Base-by-base conservation (phyloP, 2,329 filamentous ascomycete species). In the Lecanicillium sp. region DNA sequence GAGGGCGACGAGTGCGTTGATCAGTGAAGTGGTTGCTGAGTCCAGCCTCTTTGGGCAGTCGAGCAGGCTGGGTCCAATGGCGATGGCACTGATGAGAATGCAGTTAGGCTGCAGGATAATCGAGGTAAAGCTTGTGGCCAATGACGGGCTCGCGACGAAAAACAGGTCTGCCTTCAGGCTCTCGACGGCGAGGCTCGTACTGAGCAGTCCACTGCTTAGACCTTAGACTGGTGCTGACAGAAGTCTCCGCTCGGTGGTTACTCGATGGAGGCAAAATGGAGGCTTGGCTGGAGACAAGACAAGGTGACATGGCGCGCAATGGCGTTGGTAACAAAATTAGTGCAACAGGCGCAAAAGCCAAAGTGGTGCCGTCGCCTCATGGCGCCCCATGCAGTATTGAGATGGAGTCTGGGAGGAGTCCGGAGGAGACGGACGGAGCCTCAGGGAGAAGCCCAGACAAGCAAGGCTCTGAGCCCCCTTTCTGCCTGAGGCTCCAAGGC, bases 401-500 rank as follows among this genome's bases (percentile, higher is more conserved):
- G 12, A 12, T 29, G 38, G 38, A 41, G 37, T 30, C 33, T 26
- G 2, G 15, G 36, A 32, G 26, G 39, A 32, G 39, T 10, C 12
- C 36, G 20, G 20, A 44, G 17, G 23, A 44, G 36, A n/a, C n/a
- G n/a, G n/a, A n/a, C n/a, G n/a, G n/a, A n/a, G n/a, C n/a, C n/a
- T n/a, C n/a, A n/a, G n/a, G n/a, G 42, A 23, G 42, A 30, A 44
- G 42, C 20, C 32, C 30, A 27, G 7, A 27, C 21, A 8, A n/a
- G 14, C 42, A 4, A 10, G 20, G 41, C 20, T 20, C 23, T 10
- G 15, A 21, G 38, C 54, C 52, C 56, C 54, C 50, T 52, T 49
- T 39, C 2, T 49, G 60, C 62, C 62, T 65, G 58, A 65, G 62
- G 62, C 62, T 56, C 1, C 36, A 26, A 27, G 23, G 36, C 36